phyloP scores from a whole-genome alignment of 345 rosid genomes.

The Gossypium mustelinum region DNA sequence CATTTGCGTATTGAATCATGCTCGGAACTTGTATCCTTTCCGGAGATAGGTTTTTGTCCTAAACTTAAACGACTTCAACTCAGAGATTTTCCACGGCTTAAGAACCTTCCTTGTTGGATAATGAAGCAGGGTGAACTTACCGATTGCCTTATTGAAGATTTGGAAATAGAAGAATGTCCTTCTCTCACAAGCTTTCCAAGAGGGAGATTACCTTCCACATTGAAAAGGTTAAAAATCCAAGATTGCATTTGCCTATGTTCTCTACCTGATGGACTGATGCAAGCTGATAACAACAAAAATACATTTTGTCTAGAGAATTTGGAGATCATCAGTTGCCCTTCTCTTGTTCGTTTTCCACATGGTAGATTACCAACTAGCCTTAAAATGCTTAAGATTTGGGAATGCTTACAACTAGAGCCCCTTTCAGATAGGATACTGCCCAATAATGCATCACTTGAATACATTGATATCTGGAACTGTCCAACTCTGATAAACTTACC shows the following conservation, averaged over 20 bases:
- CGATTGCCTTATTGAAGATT: constrained; percentile 3
- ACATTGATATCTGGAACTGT: background rate
- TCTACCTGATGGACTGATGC: constrained; percentile 18
- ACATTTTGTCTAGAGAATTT: constrained; percentile 13
- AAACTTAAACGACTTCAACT: background rate
- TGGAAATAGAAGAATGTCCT: constrained; percentile 14
- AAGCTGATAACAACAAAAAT: background rate
- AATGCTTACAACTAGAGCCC: constrained; percentile 8
- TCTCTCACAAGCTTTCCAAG: constrained; percentile 10
- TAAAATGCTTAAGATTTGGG: constrained; percentile 12
- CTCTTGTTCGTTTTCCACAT: constrained; percentile 19
- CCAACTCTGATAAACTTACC: background rate
- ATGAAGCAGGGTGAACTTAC: background rate
- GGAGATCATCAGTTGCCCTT: constrained; percentile 18
- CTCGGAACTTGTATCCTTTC: constrained; percentile 13
- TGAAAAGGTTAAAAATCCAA: background rate
- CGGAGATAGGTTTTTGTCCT: background rate
- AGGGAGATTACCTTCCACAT: background rate
- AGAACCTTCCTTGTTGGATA: constrained; percentile 3
- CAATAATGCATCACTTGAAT: constrained; percentile 15
- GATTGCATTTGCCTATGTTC: background rate
- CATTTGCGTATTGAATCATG: constrained; percentile 20
- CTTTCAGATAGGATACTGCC: constrained; percentile 15
- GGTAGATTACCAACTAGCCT: constrained; percentile 8
- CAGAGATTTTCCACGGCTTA: background rate